Conservation (phyloP, 805 yeast species). For the Candida railenensis region DNA sequence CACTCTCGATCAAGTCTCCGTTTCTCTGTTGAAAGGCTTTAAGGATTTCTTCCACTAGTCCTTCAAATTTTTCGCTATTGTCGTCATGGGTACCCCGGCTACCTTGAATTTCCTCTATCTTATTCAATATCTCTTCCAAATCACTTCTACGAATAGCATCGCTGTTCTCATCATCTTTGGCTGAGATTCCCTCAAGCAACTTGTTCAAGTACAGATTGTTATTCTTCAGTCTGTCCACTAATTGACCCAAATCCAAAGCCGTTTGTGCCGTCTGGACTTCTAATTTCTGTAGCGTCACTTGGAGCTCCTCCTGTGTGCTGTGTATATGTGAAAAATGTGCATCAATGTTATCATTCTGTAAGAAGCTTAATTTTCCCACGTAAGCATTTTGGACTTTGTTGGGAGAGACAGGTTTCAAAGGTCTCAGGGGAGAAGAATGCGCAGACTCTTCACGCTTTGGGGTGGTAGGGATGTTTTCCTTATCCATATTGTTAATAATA, state of each 20-base stretch:
- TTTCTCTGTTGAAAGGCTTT: not conserved
- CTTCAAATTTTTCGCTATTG: not conserved
- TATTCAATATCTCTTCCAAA: slow-evolving; percentile 18
- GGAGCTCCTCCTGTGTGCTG: slow-evolving; percentile 23
- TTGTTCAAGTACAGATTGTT: slow-evolving; percentile 37
- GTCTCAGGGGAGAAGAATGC: slow-evolving; percentile 1
- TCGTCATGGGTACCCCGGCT: not conserved
- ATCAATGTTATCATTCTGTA: slow-evolving; percentile 32
- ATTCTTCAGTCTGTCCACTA: slow-evolving; percentile 39
- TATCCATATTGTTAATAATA: not conserved
- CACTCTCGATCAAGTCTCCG: not conserved
- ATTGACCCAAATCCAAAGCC: slow-evolving; percentile 32
- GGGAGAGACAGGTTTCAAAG: slow-evolving; percentile 28
- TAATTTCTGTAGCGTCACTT: slow-evolving; percentile 25
- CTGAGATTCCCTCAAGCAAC: slow-evolving; percentile 32
- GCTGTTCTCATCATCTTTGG: slow-evolving; percentile 36
- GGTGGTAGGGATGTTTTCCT: slow-evolving; percentile 2
- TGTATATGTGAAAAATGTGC: slow-evolving; percentile 32
- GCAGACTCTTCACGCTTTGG: not conserved
- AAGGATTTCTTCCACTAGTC: not conserved
- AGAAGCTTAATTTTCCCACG: slow-evolving; percentile 26
- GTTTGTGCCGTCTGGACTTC: slow-evolving; percentile 37
- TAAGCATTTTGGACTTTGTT: slow-evolving; percentile 15
- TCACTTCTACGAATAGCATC: slow-evolving; percentile 13
- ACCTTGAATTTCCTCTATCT: slow-evolving; percentile 14